Conservation (phyloP, 257 asterid genomes). For the Mentha longifolia region DNA sequence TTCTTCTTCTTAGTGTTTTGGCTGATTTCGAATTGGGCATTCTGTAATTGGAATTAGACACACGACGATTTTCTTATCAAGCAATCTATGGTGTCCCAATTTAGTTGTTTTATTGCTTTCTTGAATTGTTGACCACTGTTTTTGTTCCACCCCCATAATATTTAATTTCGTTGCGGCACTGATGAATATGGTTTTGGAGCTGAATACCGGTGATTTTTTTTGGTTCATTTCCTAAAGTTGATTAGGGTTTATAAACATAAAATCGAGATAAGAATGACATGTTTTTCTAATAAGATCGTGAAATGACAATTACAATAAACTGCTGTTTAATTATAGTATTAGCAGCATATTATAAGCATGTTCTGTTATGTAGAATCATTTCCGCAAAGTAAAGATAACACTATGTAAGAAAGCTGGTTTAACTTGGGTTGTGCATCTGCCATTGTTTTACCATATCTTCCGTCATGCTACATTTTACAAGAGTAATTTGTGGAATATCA, state of each 20-base stretch:
- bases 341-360: background rate
- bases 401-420: background rate
- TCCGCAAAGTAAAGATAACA: background rate
- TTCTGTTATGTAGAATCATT: background rate
- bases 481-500: background rate
- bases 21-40: slow-evolving; percentile 1
- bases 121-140: background rate
- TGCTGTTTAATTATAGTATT: background rate
- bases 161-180: no score
- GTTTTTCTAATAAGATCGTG: background rate
- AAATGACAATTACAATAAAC: background rate
- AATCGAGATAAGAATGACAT: background rate
- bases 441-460: no score
- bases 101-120: background rate
- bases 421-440: background rate
- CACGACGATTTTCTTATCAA: background rate
- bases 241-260: background rate
- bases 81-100: background rate
- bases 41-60: background rate
- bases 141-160: background rate
- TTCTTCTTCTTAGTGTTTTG: slow-evolving; percentile 21
- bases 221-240: background rate
- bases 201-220: background rate
- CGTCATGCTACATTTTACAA: no score
- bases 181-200: no score